Evolutionary conservation across 148 eudicot genomes (phyloP).

Genomic region (Fallopia convolvulus): DNA sequence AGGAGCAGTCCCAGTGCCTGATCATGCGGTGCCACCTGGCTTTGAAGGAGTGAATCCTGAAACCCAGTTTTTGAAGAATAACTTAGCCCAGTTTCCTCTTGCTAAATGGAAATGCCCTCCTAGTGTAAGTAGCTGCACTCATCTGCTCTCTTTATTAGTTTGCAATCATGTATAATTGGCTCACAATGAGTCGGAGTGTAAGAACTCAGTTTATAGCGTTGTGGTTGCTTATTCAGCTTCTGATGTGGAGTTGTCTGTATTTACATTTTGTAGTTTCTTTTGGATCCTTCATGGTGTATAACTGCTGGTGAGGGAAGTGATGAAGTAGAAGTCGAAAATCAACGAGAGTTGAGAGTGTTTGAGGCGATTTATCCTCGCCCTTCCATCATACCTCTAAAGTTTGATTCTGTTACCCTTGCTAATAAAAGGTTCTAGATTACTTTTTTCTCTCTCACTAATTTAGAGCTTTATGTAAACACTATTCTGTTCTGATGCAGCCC

Average conservation of each 20-base stretch:
- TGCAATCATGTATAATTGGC: neutral
- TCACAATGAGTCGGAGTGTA: neutral
- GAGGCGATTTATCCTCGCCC: conserved; percentile 83
- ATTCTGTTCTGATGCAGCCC: conserved; percentile 40
- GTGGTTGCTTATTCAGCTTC: neutral
- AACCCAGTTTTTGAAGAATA: conserved; percentile 32
- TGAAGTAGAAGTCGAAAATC: conserved; percentile 46
- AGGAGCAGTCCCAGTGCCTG: conserved; percentile 29
- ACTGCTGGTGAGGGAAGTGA: conserved; percentile 72
- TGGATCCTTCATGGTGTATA: conserved; percentile 60
- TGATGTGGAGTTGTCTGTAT: conserved; percentile 8
- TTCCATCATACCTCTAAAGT: conserved; percentile 76
- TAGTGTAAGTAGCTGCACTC: conserved; percentile 35
- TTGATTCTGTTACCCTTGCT: conserved; percentile 11
- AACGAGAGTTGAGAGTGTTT: conserved; percentile 61
- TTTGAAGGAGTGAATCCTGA: conserved; percentile 63
- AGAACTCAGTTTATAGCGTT: no score
- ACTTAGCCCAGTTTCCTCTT: conserved; percentile 50
- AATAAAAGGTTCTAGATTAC: neutral
- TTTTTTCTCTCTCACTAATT: neutral
- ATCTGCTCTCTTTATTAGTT: neutral
- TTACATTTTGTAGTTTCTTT: conserved; percentile 37
- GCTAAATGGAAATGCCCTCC: conserved; percentile 65
- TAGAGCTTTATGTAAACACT: neutral
- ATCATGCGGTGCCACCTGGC: conserved; percentile 74